Conservation (phyloP, 164 flowering plant genomes). For the Stephania yunnanensis region DNA sequence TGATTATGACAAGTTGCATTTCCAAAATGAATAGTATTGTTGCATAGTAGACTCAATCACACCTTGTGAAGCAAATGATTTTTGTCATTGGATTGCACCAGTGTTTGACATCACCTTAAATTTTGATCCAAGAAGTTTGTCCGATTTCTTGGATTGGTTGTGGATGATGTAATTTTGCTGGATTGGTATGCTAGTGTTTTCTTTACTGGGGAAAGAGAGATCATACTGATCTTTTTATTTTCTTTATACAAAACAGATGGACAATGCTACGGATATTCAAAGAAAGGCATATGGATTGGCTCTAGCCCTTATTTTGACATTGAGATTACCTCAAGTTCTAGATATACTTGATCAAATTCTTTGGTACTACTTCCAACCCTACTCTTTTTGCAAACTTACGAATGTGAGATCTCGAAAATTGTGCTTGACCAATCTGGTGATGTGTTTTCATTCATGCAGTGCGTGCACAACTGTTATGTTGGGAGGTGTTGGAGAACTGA, state of each 20-base stretch:
- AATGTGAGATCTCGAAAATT: not conserved
- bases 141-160: not conserved
- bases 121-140: not conserved
- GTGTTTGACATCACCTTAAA: not conserved
- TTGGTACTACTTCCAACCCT: conserved; percentile 37
- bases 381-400: not conserved
- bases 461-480: conserved; percentile 80
- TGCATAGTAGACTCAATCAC: not conserved
- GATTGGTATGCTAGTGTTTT: not conserved
- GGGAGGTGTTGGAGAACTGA: conserved; percentile 53
- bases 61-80: not conserved
- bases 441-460: conserved; percentile 31
- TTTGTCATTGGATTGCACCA: not conserved
- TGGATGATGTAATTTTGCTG: not conserved
- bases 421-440: conserved; percentile 5
- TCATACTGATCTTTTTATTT: not conserved
- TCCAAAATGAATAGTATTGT: too few species aligned
- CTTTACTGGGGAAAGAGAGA: not conserved
- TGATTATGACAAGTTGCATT: too few species aligned
- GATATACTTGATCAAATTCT: conserved; percentile 90
- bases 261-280: conserved; percentile 60
- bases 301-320: conserved; percentile 72
- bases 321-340: conserved; percentile 83
- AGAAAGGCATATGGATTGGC: conserved; percentile 72
- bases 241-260: conserved; percentile 42